A percentile compares a stretch with the other conserved stretches of the same genome.
These are phyloP conservation scores for Aphanomyces cochlioides DNA, from an alignment of 352 stramenopile species.

Conservation along the genomic window DNA sequence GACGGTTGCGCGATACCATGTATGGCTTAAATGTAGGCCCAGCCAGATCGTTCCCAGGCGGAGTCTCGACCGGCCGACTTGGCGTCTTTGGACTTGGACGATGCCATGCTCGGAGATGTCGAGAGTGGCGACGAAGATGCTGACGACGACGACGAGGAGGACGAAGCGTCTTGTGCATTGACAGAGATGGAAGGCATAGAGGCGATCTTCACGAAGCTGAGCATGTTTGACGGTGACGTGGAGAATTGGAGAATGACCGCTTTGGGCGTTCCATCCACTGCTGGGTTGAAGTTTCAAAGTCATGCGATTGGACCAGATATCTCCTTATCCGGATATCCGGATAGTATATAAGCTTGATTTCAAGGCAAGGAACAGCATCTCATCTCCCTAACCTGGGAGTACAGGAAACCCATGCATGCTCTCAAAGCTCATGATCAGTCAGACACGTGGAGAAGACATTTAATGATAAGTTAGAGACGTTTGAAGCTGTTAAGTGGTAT, in stretches of 20 bases:
- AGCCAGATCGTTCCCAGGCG: constrained; percentile 9
- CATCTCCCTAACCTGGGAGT: no score
- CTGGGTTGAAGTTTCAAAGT: neutral
- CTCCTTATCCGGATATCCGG: no score
- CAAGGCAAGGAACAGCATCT: neutral
- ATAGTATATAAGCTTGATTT: no score
- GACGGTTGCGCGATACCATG: neutral
- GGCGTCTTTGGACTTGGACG: neutral
- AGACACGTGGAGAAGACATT: no score
- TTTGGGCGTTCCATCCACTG: neutral
- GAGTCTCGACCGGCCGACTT: neutral
- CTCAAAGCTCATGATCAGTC: no score
- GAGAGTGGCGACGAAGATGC: neutral
- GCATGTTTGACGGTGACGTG: neutral
- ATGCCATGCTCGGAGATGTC: neutral
- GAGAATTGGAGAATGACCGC: constrained; percentile 1
- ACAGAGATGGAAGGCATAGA: neutral
- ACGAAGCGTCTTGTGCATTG: neutral
- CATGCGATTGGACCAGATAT: neutral
- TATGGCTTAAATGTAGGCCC: neutral
- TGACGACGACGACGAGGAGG: neutral
- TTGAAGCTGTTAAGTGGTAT: no score
- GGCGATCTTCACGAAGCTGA: constrained; percentile 7
- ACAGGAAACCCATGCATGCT: no score
- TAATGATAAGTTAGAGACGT: no score